Evolutionary conservation across 495 filamentous ascomycete species (phyloP).

Genomic region (Neurospora sp.): DNA sequence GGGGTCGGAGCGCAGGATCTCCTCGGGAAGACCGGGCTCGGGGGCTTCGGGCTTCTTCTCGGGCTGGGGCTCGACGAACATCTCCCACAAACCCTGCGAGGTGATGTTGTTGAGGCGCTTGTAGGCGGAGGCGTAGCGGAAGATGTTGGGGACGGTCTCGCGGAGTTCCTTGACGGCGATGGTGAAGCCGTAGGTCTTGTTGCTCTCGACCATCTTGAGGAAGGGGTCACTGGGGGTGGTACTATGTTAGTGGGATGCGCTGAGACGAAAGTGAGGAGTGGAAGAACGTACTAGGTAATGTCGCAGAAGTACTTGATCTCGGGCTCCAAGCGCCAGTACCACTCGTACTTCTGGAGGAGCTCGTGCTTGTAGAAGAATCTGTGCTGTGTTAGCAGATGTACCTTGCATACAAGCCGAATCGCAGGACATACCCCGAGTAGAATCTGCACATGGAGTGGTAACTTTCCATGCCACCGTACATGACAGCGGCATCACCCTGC

Average conservation of each 20-base stretch:
- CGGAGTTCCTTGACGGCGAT: constrained; percentile 98
- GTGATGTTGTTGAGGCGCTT: constrained; percentile 86
- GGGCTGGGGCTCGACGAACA: constrained; percentile 75
- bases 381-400: constrained; percentile 10
- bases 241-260: constrained; percentile 5
- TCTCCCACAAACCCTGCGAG: constrained; percentile 94
- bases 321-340: constrained; percentile 99
- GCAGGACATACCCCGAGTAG: constrained; percentile 72
- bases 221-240: constrained; percentile 70
- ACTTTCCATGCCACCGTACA: constrained; percentile 99
- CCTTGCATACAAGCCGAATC: not conserved
- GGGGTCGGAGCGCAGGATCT: constrained; percentile 69
- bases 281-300: constrained; percentile 81
- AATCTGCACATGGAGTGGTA: constrained; percentile 99
- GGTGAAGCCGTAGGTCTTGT: constrained; percentile 99
- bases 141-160: constrained; percentile 98
- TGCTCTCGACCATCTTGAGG: constrained; percentile 75
- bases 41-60: constrained; percentile 47
- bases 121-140: constrained; percentile 98
- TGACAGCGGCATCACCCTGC: constrained; percentile 95
- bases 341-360: constrained; percentile 91
- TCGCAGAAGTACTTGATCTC: constrained; percentile 99
- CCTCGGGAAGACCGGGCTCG: constrained; percentile 68
- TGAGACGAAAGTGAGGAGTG: not conserved
- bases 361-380: constrained; percentile 98